Percentiles rank a stretch among this genome's conserved stretches.
These are phyloP conservation scores for Phytophthora cryptogea DNA, from an alignment of 352 stramenopile species.

Conservation along the genomic window DNA sequence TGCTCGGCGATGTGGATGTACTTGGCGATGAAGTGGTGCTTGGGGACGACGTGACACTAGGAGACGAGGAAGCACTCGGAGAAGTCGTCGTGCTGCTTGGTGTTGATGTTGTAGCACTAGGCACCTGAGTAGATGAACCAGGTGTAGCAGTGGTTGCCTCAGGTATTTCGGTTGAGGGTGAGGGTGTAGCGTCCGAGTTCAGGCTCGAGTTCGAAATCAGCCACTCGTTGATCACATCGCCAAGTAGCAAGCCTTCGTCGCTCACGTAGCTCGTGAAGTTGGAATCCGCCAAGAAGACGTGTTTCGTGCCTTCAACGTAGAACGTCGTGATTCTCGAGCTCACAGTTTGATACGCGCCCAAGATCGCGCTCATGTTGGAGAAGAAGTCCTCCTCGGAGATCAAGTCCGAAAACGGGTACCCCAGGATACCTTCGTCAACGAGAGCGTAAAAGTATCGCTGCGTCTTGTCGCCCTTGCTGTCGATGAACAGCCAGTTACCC, in stretches of 20 bases:
- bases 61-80: neutral
- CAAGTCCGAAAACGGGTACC: slow-evolving; percentile 63
- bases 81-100: neutral
- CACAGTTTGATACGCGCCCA: slow-evolving; percentile 33
- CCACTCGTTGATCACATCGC: slow-evolving; percentile 38
- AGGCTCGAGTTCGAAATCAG: slow-evolving; percentile 34
- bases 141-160: slow-evolving; percentile 2
- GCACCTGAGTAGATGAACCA: neutral
- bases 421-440: slow-evolving; percentile 50
- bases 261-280: slow-evolving; percentile 37
- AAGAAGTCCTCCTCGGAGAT: slow-evolving; percentile 56
- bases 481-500: slow-evolving; percentile 62
- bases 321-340: slow-evolving; percentile 40
- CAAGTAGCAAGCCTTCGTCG: slow-evolving; percentile 30
- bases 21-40: slow-evolving; percentile 7
- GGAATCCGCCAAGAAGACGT: slow-evolving; percentile 32
- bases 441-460: slow-evolving; percentile 71
- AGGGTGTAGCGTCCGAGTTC: slow-evolving; percentile 15
- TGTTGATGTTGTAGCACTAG: slow-evolving; percentile 1
- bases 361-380: slow-evolving; percentile 38
- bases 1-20: slow-evolving; percentile 2
- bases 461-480: slow-evolving; percentile 60
- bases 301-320: slow-evolving; percentile 32
- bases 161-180: slow-evolving; percentile 12
- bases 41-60: neutral